phyloP scores from a whole-genome alignment of 805 yeast genomes.

The Dipodascus albidus region DNA sequence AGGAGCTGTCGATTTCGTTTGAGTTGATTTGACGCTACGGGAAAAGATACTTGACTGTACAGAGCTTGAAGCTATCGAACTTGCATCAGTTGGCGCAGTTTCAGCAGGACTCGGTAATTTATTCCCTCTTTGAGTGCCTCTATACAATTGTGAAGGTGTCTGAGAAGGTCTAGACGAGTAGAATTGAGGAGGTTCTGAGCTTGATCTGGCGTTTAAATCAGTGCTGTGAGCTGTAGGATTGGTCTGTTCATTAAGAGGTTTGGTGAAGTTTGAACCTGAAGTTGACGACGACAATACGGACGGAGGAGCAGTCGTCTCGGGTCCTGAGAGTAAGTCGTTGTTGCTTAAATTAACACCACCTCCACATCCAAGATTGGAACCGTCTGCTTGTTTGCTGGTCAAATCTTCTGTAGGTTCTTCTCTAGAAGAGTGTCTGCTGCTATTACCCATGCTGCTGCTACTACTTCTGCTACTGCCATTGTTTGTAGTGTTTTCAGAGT shows the following conservation, averaged over 20 bases:
- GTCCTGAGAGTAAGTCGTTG: not conserved
- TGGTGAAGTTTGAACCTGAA: too few relatives aligned
- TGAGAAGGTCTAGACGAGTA: not conserved
- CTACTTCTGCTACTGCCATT: too few relatives aligned
- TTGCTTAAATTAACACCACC: not conserved
- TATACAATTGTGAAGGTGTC: not conserved
- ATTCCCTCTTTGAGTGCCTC: not conserved
- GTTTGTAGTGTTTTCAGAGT: not conserved
- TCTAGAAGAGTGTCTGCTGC: not conserved
- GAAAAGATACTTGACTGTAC: not conserved
- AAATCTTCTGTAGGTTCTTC: not conserved
- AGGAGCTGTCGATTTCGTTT: not conserved
- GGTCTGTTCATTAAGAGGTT: too few relatives aligned
- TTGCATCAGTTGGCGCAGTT: not conserved
- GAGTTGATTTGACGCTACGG: not conserved
- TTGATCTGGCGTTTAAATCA: not conserved
- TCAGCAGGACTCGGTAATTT: not conserved
- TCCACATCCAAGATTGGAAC: not conserved
- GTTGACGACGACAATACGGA: too few relatives aligned
- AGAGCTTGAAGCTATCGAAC: not conserved
- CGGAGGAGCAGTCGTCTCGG: not conserved
- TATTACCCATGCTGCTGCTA: too few relatives aligned
- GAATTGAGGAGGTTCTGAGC: not conserved
- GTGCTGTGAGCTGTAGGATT: too few relatives aligned
- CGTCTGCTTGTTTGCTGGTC: not conserved